Base-by-base conservation (phyloP, 768 basidiomycete genomes). In the Hypholoma sublateritium region DNA sequence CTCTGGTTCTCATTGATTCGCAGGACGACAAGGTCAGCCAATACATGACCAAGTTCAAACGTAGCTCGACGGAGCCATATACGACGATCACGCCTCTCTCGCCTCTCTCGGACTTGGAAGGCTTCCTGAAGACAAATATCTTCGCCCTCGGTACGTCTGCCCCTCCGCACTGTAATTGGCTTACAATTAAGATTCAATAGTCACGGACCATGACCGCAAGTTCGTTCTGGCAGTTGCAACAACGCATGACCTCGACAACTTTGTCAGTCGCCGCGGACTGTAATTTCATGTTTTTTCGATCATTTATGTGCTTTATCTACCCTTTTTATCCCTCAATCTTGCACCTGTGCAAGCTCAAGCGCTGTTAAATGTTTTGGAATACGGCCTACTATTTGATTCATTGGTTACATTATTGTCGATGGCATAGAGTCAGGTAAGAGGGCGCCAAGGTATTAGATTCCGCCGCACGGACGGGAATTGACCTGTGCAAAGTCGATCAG, bases 181-280 rank as follows among this genome's bases (percentile, higher is more conserved):
- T 39, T 14, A 13, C 34, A 28, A 37, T 41, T 21, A 13, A 21
- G 12, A 19, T 5, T 43, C 60, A 21, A 17, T 59, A 94, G 95
- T 96, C 36, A 95, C 95, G 4, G 95, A 97, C 70, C 72, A 75
- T 45, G 79, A 79, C 50, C 84, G 91, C 55, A 92, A 93, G 67
- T 94, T 94, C 57, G 91, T 94, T 3, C 80, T 93, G 14, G 92
- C 79, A 1, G 85, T 94, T 0, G 91, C 88, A 1, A 94, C 92
- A 17, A 67, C 75, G 16, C 85, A 92, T 25, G 92, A 94, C 67
- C 73, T 94, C 17, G 83, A 91, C 66, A 80, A 74, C 46, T 84
- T 86, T 62, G 81, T 83, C 41, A 70, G 74, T 24, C 75, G 84
- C 36, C 74, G 83, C 47, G 84, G 82, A 17, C 70, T 73, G 47